phyloP scores from a whole-genome alignment of 768 basidiomycete genomes.

The Trametes punicea region DNA sequence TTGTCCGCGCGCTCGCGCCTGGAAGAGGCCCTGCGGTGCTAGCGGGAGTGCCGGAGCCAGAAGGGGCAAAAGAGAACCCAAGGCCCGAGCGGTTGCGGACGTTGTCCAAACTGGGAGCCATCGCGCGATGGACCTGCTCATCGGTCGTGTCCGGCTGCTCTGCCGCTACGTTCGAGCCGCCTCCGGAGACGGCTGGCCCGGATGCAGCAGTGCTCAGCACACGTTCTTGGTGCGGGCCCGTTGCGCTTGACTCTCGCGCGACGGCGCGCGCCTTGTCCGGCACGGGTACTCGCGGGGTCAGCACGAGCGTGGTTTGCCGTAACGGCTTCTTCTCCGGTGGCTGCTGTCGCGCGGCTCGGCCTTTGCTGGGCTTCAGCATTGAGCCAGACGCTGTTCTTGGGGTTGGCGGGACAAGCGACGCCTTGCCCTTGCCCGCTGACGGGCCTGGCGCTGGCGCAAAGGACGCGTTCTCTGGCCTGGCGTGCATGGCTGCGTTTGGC shows the following conservation, averaged over 20 bases:
- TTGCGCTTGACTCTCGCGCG: neutral
- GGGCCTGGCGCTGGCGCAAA: conserved; percentile 8
- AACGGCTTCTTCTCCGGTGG: neutral
- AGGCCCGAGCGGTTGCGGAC: neutral
- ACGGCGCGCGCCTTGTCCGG: neutral
- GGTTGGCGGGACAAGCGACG: neutral
- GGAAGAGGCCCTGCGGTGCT: neutral
- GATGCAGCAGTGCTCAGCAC: no score
- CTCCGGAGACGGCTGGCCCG: no score
- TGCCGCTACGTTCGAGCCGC: no score
- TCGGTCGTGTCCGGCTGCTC: neutral
- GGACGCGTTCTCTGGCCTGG: conserved; percentile 10
- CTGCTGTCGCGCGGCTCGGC: neutral
- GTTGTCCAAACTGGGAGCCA: conserved; percentile 5
- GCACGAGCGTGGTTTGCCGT: conserved; percentile 21
- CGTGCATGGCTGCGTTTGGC: no score
- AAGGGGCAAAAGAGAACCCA: neutral
- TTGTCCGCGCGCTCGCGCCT: neutral
- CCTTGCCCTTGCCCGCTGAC: conserved; percentile 4
- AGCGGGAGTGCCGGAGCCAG: neutral
- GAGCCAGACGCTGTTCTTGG: neutral
- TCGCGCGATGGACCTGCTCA: neutral
- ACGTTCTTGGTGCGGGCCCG: no score
- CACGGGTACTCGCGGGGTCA: conserved; percentile 21
- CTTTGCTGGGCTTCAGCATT: neutral